Conservation (phyloP, 78 protist species). For the Neovahlkampfia damariscottae region DNA sequence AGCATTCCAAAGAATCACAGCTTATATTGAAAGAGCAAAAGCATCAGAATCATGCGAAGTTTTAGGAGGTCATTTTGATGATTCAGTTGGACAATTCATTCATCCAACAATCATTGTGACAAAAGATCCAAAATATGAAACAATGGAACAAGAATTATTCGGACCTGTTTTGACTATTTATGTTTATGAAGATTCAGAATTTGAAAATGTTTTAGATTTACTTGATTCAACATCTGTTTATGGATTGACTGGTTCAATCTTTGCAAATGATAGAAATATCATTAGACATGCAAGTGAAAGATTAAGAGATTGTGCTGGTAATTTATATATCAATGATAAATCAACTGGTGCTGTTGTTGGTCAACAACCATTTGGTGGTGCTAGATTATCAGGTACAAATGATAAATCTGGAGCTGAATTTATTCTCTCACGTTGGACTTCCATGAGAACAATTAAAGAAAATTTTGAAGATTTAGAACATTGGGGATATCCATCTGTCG, state of each 20-base stretch:
- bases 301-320: slow-evolving; percentile 69
- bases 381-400: slow-evolving; percentile 68
- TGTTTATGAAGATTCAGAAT: slow-evolving; percentile 50
- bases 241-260: slow-evolving; percentile 77
- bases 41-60: slow-evolving; percentile 36
- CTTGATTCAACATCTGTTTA: slow-evolving; percentile 58
- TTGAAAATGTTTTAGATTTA: slow-evolving; percentile 9
- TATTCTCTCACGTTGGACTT: slow-evolving; percentile 55
- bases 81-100: slow-evolving; percentile 67
- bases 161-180: slow-evolving; percentile 85
- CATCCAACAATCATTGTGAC: slow-evolving; percentile 75
- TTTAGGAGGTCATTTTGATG: slow-evolving; percentile 57
- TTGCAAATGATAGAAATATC: slow-evolving; percentile 13
- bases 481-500: not conserved
- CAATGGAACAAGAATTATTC: slow-evolving; percentile 81
- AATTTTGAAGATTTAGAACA: slow-evolving; percentile 9
- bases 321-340: slow-evolving; percentile 89
- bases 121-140: slow-evolving; percentile 45
- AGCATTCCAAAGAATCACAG: slow-evolving; percentile 51
- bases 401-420: slow-evolving; percentile 81
- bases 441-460: slow-evolving; percentile 79
- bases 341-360: slow-evolving; percentile 93
- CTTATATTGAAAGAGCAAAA: slow-evolving; percentile 72
- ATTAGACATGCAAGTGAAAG: slow-evolving; percentile 4
- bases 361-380: slow-evolving; percentile 66